Evolutionary conservation across 257 asterid genomes (phyloP).

Genomic region (Penstemon davidsonii): DNA sequence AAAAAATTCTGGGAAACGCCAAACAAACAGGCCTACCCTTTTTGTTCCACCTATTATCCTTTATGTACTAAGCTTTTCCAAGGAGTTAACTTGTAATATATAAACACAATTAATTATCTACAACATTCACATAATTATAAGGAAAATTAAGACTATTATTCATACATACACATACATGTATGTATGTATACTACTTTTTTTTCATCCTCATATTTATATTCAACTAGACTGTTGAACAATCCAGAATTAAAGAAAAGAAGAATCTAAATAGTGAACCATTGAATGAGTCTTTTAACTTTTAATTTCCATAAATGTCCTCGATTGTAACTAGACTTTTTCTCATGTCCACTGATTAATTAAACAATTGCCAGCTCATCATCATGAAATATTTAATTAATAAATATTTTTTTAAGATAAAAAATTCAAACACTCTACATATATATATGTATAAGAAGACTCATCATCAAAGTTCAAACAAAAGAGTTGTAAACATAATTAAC

Average conservation of each 20-base stretch:
- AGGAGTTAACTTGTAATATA: not conserved
- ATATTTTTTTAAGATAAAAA: not conserved
- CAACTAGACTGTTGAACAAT: not conserved
- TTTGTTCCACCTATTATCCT: constrained; percentile 16
- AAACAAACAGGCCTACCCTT: too few species aligned
- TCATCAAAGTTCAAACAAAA: constrained; percentile 24
- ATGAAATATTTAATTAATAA: too few species aligned
- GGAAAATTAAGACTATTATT: not conserved
- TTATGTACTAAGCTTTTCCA: not conserved
- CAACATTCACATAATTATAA: not conserved
- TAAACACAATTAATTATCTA: not conserved
- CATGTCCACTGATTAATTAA: constrained; percentile 41
- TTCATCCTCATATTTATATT: not conserved
- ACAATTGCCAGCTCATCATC: constrained; percentile 31
- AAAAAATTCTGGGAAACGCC: too few species aligned
- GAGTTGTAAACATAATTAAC: not conserved
- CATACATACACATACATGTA: not conserved
- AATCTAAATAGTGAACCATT: constrained; percentile 20
- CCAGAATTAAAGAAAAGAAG: not conserved
- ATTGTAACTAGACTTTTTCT: constrained; percentile 27
- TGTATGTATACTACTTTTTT: not conserved
- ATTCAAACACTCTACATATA: constrained; percentile 1
- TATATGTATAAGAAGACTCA: constrained; percentile 15
- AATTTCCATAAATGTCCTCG: constrained; percentile 39
- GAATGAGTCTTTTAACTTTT: not conserved